Conservation (phyloP, 306 rosid species). For the Styphnolobium japonicum region DNA sequence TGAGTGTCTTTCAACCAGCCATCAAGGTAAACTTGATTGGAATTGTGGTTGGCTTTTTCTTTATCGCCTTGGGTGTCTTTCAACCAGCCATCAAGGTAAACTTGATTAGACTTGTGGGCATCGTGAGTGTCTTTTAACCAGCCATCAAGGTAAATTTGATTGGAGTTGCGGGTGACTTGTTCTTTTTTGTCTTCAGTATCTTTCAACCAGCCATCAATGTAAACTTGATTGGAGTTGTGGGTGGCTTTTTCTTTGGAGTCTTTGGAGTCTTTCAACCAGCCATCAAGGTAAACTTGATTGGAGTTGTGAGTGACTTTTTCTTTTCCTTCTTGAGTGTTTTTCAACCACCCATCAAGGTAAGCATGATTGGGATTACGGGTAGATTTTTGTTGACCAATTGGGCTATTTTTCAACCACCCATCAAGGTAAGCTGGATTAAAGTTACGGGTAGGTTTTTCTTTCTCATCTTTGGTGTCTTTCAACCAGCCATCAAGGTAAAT, state of each 20-base stretch:
- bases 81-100: background rate
- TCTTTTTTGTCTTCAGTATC: background rate
- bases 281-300: background rate
- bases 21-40: background rate
- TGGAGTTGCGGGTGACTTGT: background rate
- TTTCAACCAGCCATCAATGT: background rate
- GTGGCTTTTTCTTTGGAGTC: background rate
- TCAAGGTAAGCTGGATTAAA: background rate
- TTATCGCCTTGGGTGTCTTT: background rate
- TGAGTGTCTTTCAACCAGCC: background rate
- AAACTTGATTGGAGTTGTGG: background rate
- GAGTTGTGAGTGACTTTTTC: background rate
- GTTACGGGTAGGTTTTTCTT: background rate
- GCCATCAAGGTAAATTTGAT: background rate
- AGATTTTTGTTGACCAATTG: background rate
- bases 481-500: background rate
- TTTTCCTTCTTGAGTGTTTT: background rate
- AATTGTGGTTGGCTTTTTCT: background rate
- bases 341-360: slow-evolving; percentile 1
- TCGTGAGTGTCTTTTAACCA: background rate
- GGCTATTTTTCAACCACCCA: background rate
- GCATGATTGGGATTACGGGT: background rate
- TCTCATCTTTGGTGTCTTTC: background rate
- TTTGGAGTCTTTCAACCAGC: background rate
- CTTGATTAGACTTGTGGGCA: background rate